Base-by-base conservation (phyloP, 352 stramenopile genomes). In the Pythium dissimile region DNA sequence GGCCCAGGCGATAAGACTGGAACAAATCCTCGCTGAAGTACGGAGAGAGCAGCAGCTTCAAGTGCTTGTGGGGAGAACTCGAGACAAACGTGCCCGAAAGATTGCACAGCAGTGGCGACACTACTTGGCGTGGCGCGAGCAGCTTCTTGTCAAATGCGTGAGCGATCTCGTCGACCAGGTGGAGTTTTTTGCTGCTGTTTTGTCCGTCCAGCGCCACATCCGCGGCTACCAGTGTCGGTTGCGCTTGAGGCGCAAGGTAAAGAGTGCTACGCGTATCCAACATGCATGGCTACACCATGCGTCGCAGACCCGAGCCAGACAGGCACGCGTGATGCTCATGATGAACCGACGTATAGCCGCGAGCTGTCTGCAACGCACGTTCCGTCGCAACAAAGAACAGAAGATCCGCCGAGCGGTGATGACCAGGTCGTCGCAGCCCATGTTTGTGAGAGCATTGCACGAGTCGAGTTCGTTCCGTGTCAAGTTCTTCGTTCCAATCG, bases 291-390 rank as follows among this genome's bases (percentile, higher is more conserved):
- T 64, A 8, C n/a, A 41, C 6, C 57, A 45, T 7, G 13, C 24
- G 3, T 32, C 39, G 15, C 64, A 63, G 39, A 9, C 32, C 30
- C 1, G n/a, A 18, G 68, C 58, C 30, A 58, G 71, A 12, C 6
- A 65, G 30, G 43, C 64, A 4, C 71, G 76, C 21, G 55, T 59
- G 10, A 67, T 74, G 54, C 31, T 64, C 13, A 28, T 51, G 2
- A 35, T 85, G 5, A 45, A 35, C 0, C 71, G 46, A 5, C 26
- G 70, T 5, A 41, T 81, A n/a, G 78, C 78, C 11, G 78, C 72
- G 0, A 71, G 58, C n/a, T 77, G 60, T 45, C 60, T 91, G 4
- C 78, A 91, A 50, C 69, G 69, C 12, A 72, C 71, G 11, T 86
- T 76, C 24, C 59, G 49, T 23, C 68, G 60, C 11, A 71, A 66